Conservation (phyloP, 768 basidiomycete genomes). For the Baorangia bicolor region DNA sequence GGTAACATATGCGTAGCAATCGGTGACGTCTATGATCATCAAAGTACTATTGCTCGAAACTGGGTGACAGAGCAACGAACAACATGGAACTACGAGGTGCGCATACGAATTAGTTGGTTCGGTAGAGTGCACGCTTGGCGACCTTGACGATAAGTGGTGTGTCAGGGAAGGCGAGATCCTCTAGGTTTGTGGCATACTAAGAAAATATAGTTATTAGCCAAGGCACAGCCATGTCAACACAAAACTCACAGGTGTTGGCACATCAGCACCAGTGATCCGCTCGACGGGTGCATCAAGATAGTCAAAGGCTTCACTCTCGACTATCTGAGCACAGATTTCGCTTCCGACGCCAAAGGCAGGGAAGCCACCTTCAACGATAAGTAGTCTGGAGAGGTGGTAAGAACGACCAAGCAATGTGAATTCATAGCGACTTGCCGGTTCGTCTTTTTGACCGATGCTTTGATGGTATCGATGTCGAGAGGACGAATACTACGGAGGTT, state of each 20-base stretch:
- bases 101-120: constrained; percentile 61
- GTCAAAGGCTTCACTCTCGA: constrained; percentile 97
- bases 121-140: constrained; percentile 89
- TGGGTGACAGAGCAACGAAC: constrained; percentile 12
- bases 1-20: constrained; percentile 12
- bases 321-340: constrained; percentile 96
- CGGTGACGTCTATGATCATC: constrained; percentile 19
- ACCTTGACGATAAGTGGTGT: constrained; percentile 90
- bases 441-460: constrained; percentile 97
- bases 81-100: constrained; percentile 8
- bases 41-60: constrained; percentile 17
- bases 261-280: constrained; percentile 95
- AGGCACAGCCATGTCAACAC: constrained; percentile 6
- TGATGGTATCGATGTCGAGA: constrained; percentile 97
- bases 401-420: background rate
- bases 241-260: constrained; percentile 86
- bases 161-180: constrained; percentile 92
- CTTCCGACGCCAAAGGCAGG: constrained; percentile 97
- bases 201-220: constrained; percentile 11
- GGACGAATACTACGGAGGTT: constrained; percentile 96
- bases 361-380: constrained; percentile 98
- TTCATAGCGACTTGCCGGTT: constrained; percentile 61
- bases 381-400: constrained; percentile 50
- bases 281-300: constrained; percentile 98
- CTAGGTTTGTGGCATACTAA: constrained; percentile 89